A percentile compares a stretch with the other conserved stretches of the same genome.
phyloP scores from a whole-genome alignment of 202 grass and related monocot genomes.

The Setaria italica region DNA sequence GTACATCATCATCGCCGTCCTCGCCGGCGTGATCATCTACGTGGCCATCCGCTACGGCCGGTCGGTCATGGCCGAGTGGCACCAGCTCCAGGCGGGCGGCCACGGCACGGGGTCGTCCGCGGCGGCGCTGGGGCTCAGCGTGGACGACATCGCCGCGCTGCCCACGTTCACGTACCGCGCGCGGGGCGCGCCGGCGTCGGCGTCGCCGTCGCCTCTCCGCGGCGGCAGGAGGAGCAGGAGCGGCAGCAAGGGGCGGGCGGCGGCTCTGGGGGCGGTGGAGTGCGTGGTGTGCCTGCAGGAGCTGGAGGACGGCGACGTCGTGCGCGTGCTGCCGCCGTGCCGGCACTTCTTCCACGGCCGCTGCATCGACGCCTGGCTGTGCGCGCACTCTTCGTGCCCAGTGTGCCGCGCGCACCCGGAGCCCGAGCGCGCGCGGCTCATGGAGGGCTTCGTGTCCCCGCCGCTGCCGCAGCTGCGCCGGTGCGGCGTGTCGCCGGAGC shows the following conservation, averaged over 20 bases:
- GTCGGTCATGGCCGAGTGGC: slow-evolving; percentile 36
- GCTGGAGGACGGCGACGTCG: slow-evolving; percentile 63
- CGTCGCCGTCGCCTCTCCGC: background rate
- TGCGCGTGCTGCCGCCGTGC: slow-evolving; percentile 66
- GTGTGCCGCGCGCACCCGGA: slow-evolving; percentile 58
- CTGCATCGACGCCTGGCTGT: slow-evolving; percentile 77
- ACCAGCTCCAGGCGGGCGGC: slow-evolving; percentile 19
- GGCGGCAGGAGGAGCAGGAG: background rate
- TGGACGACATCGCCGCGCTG: slow-evolving; percentile 57
- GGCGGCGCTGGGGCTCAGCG: slow-evolving; percentile 33
- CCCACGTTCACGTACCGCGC: slow-evolving; percentile 66
- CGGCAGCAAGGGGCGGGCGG: slow-evolving; percentile 8
- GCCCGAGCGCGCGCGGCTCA: background rate
- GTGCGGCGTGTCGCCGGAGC: slow-evolving; percentile 52
- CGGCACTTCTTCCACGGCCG: slow-evolving; percentile 69
- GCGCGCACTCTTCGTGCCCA: slow-evolving; percentile 56
- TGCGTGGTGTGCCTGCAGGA: slow-evolving; percentile 70
- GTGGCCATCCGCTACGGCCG: slow-evolving; percentile 45
- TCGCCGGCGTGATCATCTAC: slow-evolving; percentile 46
- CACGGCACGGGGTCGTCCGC: background rate
- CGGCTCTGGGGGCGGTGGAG: slow-evolving; percentile 24
- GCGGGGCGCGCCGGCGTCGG: background rate
- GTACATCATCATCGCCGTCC: slow-evolving; percentile 58
- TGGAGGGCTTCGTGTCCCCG: slow-evolving; percentile 27
- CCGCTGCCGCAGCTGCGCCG: slow-evolving; percentile 51